These are phyloP conservation scores for Fomes fomentarius DNA, from an alignment of 1,284 basidiomycete species.

Conservation along the genomic window DNA sequence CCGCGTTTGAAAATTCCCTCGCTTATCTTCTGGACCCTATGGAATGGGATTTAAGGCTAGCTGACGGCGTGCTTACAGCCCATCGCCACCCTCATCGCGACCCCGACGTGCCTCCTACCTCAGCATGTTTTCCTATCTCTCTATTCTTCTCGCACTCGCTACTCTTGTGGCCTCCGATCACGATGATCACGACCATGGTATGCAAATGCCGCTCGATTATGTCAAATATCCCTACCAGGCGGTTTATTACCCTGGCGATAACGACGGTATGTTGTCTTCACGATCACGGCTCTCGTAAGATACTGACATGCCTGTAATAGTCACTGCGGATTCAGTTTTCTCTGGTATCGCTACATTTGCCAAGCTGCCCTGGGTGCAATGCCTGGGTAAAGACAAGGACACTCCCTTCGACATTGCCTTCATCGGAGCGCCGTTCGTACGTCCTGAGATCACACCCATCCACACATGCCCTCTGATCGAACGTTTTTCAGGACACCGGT, in stretches of 20 bases:
- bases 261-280: constrained; percentile 48
- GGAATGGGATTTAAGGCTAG: constrained; percentile 2
- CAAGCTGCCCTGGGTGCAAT: constrained; percentile 74
- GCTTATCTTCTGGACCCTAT: not conserved
- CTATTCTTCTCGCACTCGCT: constrained; percentile 15
- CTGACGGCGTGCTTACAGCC: not conserved
- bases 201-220: constrained; percentile 65
- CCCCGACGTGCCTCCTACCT: not conserved
- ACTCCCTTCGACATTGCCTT: constrained; percentile 75
- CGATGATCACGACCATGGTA: constrained; percentile 44
- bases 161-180: no score
- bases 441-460: constrained; percentile 28
- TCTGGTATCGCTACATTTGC: constrained; percentile 79
- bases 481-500: constrained; percentile 58
- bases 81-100: constrained; percentile 1
- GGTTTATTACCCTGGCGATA: constrained; percentile 48
- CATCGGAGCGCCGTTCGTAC: constrained; percentile 77
- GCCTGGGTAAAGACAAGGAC: constrained; percentile 60
- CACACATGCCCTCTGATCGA: constrained; percentile 5
- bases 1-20: constrained; percentile 8
- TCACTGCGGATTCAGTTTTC: constrained; percentile 72
- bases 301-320: constrained; percentile 37
- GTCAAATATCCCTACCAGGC: constrained; percentile 64
- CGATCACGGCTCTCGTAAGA: not conserved
- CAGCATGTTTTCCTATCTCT: constrained; percentile 23